Base-by-base conservation (phyloP, 495 filamentous ascomycete genomes). In the Aspergillus campestris region DNA sequence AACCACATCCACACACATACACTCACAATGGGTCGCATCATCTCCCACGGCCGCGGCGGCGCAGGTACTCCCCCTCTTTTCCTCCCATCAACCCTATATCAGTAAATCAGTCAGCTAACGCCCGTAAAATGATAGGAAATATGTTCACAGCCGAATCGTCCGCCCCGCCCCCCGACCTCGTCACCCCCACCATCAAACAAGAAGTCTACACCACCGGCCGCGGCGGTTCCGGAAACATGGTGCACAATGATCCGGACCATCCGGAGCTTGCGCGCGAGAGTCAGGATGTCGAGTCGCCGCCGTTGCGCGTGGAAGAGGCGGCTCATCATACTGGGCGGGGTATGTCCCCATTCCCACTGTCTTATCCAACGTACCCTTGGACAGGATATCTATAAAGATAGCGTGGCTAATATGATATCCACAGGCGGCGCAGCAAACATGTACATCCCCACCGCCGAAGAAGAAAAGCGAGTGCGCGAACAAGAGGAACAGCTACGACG, bases 181-280 rank as follows among this genome's bases (percentile, higher is more conserved):
- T 81, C 51, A 94, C 89, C 3, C 90, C 90, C 0, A 85, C 79
- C 35, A 79, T 96, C 58, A 95, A 94, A 67, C 74, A 74, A 14
- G 70, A 84, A 11, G 67, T 87, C 47, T 90, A 87, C 57, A 94
- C 90, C 5, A 96, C 90, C 13, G 90, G 82, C 31, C 80, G 81
- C 48, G 81, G 81, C 15, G 81, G 81, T 46, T 70, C 69, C 8
- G 86, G 86, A 15, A 91, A 91, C 64, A 89, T 91, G 83, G 71
- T 81, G 13, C 75, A 80, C 52, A 76, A 77, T 42, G 82, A 89
- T 49, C 80, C 81, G 3, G 66, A 72, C 12, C 63, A 66, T 37
- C 77, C 77, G 5, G 78, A 82, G 52, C 66, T 87, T 51, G 87
- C 90, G 34, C 79, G 90, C 42, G 71, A 77, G 37, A 82, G 79